Percentiles rank a stretch among this genome's conserved stretches.
Evolutionary conservation across 495 filamentous ascomycete species (phyloP).

Genomic region (Staphylotrichum longicolle): DNA sequence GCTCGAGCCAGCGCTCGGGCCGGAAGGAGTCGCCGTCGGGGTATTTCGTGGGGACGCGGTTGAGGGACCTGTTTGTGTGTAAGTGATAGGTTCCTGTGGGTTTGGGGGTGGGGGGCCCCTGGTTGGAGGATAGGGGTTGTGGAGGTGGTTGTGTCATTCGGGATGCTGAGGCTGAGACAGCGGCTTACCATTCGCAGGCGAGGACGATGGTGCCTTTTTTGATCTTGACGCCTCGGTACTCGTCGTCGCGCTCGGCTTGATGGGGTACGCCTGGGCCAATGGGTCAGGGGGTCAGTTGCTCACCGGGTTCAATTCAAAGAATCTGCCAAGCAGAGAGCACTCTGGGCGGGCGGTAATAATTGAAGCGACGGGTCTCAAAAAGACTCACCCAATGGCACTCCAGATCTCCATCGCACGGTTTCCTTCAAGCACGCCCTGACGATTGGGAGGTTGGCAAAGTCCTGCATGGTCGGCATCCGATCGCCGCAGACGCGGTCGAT

Average conservation of each 20-base stretch:
- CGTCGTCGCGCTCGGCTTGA: conserved; percentile 50
- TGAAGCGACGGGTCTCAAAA: too few species aligned
- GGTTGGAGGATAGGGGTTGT: too few species aligned
- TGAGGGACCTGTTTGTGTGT: conserved; percentile 43
- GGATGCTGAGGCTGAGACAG: not conserved
- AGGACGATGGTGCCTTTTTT: conserved; percentile 52
- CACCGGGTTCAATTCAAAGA: not conserved
- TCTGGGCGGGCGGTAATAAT: too few species aligned
- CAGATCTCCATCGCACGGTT: conserved; percentile 59
- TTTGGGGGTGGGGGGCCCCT: not conserved
- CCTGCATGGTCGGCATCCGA: conserved; percentile 47
- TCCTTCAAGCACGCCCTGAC: conserved; percentile 61
- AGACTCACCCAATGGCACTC: conserved; percentile 45
- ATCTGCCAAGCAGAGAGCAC: too few species aligned
- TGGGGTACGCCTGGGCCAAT: conserved; percentile 48
- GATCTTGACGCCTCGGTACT: conserved; percentile 51
- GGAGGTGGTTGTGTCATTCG: too few species aligned
- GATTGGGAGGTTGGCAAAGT: conserved; percentile 48
- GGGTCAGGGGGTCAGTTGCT: conserved; percentile 11
- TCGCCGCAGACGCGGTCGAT: conserved; percentile 58
- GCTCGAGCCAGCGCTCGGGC: conserved; percentile 54
- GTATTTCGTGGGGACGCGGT: conserved; percentile 48
- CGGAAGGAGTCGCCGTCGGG: conserved; percentile 54
- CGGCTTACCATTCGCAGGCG: conserved; percentile 53
- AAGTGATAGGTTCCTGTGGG: not conserved